These are phyloP conservation scores for Teunomyces aglyptinius DNA, from an alignment of 805 yeast species.

Conservation along the genomic window DNA sequence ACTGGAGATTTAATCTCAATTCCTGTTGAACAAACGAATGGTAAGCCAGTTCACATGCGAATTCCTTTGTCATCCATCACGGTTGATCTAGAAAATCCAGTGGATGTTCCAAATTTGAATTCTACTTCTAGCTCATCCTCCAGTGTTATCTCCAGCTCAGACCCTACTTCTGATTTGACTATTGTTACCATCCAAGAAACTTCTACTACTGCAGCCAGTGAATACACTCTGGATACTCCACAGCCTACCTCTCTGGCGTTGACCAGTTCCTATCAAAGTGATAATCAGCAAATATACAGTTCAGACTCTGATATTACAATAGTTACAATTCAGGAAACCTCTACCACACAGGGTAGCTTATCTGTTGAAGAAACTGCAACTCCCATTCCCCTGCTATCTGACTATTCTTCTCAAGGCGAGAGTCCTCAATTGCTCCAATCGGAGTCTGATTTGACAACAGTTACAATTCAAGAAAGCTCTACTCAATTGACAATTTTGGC, in stretches of 20 bases:
- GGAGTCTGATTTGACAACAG: not conserved
- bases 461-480: not conserved
- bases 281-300: not conserved
- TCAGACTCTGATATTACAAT: not conserved
- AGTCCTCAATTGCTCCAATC: too few relatives aligned
- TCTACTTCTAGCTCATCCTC: not conserved
- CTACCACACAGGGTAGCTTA: not conserved
- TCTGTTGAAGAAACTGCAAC: not conserved
- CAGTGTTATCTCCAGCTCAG: not conserved
- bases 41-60: slow-evolving; percentile 14
- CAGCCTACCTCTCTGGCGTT: too few relatives aligned
- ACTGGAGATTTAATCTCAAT: slow-evolving; percentile 41
- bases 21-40: slow-evolving; percentile 19
- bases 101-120: not conserved
- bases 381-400: too few relatives aligned
- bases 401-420: too few relatives aligned
- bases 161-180: not conserved
- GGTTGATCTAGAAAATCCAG: slow-evolving; percentile 7
- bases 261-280: too few relatives aligned
- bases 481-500: not conserved
- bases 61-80: slow-evolving; percentile 19
- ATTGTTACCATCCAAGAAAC: not conserved
- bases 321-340: not conserved
- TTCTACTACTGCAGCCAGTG: not conserved
- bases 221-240: not conserved